Base-by-base conservation (phyloP, 2,329 filamentous ascomycete species). In the Neonectria magnoliae region DNA sequence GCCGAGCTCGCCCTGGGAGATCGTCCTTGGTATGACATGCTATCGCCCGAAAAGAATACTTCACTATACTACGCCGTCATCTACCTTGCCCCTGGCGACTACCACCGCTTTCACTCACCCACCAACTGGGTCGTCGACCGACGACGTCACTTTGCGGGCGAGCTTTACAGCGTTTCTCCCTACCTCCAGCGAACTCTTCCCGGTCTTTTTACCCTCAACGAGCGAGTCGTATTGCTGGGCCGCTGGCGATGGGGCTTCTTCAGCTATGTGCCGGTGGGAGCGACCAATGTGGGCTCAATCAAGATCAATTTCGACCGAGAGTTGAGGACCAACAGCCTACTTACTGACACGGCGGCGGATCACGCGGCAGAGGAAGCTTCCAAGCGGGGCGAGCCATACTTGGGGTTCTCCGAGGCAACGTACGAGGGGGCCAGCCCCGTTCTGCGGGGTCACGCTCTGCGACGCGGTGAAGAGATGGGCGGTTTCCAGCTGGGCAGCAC, bases 211-310 rank as follows among this genome's bases (percentile, higher is more conserved):
- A 98, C 95, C 0, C 85, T 99, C 20, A 99, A 99, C 80, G 96
- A 99, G 81, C 90, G 96, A 59, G 93, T 99, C 25, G 96, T 97
- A 1, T 88, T 99, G 1, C 86, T 99, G 1, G 96, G 96, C 18
- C 88, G 94, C 63, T 99, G 96, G 96, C 91, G 94, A 60, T 97
- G 93, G 88, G 96, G 96, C 18, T 98, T 99, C 87, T 99, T 99
- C 84, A 92, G 91, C 70, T 98, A 94, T 81, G 95, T 93, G 0
- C 94, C 97, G 14, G 96, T 99, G 36, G 96, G 96, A 67, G 96
- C 96, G 8, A 99, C 96, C 22, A 99, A 99, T 74, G 96, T 99
- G 48, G 96, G 96, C 60, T 97, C 93, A 64, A 98, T 99, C 81
- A 92, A 93, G 77, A 88, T 99, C 83, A 98, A 99, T 82, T 99